phyloP scores from a whole-genome alignment of 78 protist species.

The slime mould (Dictyostelium discoideum) region DNA sequence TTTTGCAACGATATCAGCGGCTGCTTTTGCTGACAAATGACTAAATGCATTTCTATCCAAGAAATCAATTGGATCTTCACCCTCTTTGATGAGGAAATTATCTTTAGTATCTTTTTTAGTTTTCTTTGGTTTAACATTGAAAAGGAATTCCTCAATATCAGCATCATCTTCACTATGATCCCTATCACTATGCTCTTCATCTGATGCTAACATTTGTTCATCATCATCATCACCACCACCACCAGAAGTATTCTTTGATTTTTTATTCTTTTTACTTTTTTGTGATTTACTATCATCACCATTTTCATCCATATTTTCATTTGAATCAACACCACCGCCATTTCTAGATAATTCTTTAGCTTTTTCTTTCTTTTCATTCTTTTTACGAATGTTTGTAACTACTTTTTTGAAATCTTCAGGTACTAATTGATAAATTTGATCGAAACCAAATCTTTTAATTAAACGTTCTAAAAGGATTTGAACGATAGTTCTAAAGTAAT shows the following conservation, averaged over 20 bases:
- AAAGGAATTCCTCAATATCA: conserved; percentile 62
- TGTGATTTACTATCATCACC: background rate
- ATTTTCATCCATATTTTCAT: background rate
- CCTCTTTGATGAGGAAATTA: conserved; percentile 49
- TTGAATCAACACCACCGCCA: background rate
- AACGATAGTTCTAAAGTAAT: conserved; percentile 57
- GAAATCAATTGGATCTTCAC: conserved; percentile 76
- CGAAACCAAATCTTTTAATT: conserved; percentile 48
- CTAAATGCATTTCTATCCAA: conserved; percentile 52
- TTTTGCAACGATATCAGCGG: background rate
- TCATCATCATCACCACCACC: background rate
- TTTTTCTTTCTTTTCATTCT: conserved; percentile 43
- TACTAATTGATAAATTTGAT: conserved; percentile 6
- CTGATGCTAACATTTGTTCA: background rate
- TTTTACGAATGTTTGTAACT: conserved; percentile 16
- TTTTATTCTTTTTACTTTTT: background rate
- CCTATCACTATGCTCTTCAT: conserved; percentile 9
- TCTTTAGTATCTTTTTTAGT: background rate
- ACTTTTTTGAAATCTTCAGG: conserved; percentile 62
- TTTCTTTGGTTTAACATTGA: conserved; percentile 46
- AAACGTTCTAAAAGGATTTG: conserved; percentile 56
- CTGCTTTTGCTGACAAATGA: conserved; percentile 1
- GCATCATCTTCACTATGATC: conserved; percentile 45
- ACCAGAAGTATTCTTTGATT: background rate
- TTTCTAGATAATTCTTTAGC: background rate